Percentiles rank a stretch among this genome's conserved stretches.
Conservation (phyloP, 2,329 filamentous ascomycete genomes). For the Trichoderma semiorbis region DNA sequence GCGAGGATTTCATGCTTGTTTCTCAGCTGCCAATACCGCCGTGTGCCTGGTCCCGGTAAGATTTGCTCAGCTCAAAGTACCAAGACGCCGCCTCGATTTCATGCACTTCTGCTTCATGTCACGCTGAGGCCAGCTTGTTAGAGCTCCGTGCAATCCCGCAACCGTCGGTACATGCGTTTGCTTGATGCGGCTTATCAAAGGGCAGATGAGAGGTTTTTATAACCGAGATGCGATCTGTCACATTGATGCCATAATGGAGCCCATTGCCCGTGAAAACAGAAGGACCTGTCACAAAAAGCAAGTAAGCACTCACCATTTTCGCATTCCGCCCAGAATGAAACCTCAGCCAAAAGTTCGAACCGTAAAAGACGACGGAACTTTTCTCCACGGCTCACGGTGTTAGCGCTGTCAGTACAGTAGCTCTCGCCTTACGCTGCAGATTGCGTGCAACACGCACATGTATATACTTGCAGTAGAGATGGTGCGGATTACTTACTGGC, state of each 20-base stretch:
- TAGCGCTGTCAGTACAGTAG: not conserved
- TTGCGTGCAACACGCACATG: not conserved
- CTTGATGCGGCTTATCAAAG: not conserved
- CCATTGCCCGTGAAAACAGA: not conserved
- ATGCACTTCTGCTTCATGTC: not conserved
- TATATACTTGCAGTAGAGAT: not conserved
- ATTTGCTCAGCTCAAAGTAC: not conserved
- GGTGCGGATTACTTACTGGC: not conserved
- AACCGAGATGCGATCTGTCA: constrained; percentile 10
- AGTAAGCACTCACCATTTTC: not conserved
- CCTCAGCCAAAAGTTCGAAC: not conserved
- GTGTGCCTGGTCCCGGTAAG: not conserved
- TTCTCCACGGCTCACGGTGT: not conserved
- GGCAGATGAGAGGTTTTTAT: not conserved
- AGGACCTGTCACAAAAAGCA: not conserved
- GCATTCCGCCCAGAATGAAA: not conserved
- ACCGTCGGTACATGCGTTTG: not conserved
- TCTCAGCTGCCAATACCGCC: not conserved
- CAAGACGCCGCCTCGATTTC: not conserved
- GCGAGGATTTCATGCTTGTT: not conserved
- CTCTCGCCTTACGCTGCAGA: not conserved
- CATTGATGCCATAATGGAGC: constrained; percentile 6
- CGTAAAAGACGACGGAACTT: not conserved
- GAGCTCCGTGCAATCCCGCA: not conserved
- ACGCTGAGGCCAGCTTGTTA: not conserved